phyloP scores from a whole-genome alignment of 2,329 filamentous ascomycete species.

The Cyphellophora attinorum region DNA sequence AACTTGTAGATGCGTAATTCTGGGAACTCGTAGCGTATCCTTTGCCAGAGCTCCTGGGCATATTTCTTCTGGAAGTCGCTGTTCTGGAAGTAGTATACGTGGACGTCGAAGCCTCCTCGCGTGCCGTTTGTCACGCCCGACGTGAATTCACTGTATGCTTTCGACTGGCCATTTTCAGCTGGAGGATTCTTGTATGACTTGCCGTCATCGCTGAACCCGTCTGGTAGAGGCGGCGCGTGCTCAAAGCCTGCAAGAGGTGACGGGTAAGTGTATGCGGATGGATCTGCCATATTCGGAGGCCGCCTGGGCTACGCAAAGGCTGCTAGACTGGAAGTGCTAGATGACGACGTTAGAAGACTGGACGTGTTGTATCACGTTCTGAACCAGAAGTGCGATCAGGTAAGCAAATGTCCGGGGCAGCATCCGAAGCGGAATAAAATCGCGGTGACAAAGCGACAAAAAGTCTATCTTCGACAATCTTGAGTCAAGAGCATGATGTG shows the following conservation, averaged over 20 bases:
- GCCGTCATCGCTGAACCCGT: conserved; percentile 58
- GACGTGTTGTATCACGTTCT: too few species aligned
- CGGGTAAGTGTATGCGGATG: conserved; percentile 44
- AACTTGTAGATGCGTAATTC: conserved; percentile 63
- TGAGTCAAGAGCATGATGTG: too few species aligned
- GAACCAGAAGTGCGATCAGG: too few species aligned
- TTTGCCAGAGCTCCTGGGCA: conserved; percentile 64
- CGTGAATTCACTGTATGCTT: conserved; percentile 61
- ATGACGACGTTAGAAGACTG: too few species aligned
- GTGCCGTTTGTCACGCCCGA: conserved; percentile 55
- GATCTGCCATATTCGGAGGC: conserved; percentile 47
- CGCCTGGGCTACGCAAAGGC: too few species aligned
- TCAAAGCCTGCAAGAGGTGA: conserved; percentile 45
- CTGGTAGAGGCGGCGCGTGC: conserved; percentile 35
- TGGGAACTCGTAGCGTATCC: conserved; percentile 65
- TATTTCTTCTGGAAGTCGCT: conserved; percentile 55
- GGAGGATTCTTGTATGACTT: conserved; percentile 64
- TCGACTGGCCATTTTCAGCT: conserved; percentile 49
- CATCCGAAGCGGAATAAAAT: too few species aligned
- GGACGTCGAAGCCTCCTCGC: conserved; percentile 63
- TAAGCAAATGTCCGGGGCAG: too few species aligned
- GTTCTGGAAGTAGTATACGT: conserved; percentile 68
- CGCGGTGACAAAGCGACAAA: too few species aligned
- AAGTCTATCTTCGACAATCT: too few species aligned
- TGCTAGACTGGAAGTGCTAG: too few species aligned